These are phyloP conservation scores for Eucalyptus sp. DNA, from an alignment of 345 rosid genomes.

Conservation along the genomic window DNA sequence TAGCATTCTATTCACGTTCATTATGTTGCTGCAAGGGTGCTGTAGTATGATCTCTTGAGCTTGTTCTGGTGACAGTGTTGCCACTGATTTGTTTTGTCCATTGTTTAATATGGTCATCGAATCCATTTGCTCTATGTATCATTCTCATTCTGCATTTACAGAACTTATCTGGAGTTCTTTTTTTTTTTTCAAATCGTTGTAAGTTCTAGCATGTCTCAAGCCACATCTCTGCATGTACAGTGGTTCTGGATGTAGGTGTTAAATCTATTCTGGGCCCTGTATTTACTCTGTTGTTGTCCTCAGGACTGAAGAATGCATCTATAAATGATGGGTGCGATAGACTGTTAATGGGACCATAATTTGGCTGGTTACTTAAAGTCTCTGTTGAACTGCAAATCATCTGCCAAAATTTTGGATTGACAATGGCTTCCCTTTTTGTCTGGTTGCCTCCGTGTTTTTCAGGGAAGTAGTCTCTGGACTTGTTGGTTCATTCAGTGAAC, in stretches of 20 bases:
- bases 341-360: no score
- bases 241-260: not conserved
- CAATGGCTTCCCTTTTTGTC: not conserved
- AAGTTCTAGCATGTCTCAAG: not conserved
- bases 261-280: not conserved
- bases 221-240: no score
- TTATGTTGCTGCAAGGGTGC: not conserved
- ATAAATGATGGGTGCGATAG: no score
- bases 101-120: not conserved
- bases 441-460: conserved; percentile 80
- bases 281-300: not conserved
- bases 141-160: no score
- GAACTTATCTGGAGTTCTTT: not conserved
- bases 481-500: conserved; percentile 70
- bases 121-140: no score
- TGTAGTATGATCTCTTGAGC: not conserved
- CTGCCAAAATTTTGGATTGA: not conserved
- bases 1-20: no score
- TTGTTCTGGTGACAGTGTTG: not conserved
- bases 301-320: not conserved
- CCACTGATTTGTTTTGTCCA: not conserved
- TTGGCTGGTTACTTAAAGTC: not conserved
- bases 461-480: conserved; percentile 76
- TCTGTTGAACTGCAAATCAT: not conserved
- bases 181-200: not conserved